phyloP scores from a whole-genome alignment of 257 asterid species.

The Anisodus acutangulus region DNA sequence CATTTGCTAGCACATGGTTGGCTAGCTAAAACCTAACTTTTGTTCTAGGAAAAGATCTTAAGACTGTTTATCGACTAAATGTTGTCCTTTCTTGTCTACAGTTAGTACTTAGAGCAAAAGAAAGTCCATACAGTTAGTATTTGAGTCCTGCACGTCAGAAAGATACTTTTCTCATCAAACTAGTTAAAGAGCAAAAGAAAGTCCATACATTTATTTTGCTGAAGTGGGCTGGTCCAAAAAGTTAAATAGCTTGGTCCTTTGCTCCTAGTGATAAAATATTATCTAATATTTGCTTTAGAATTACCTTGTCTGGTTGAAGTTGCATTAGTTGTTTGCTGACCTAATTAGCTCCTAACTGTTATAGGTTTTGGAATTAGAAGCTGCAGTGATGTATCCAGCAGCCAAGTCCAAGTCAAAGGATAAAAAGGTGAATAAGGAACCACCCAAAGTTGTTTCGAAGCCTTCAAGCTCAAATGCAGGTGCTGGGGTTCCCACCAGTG shows the following conservation, averaged over 20 bases:
- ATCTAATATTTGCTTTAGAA: neutral
- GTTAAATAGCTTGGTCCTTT: slow-evolving; percentile 4
- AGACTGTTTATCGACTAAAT: neutral
- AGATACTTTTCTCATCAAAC: neutral
- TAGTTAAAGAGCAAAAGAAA: neutral
- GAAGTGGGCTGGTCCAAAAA: slow-evolving; percentile 7
- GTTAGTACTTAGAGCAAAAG: neutral
- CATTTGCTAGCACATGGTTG: slow-evolving; percentile 13
- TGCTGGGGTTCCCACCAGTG: slow-evolving; percentile 64
- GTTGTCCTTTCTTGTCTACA: slow-evolving; percentile 10
- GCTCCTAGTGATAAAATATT: neutral
- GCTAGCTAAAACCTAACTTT: neutral
- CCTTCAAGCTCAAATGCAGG: slow-evolving; percentile 56
- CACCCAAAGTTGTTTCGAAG: slow-evolving; percentile 64
- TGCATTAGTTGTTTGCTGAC: slow-evolving; percentile 35
- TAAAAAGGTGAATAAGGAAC: slow-evolving; percentile 74
- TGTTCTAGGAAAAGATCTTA: slow-evolving; percentile 13
- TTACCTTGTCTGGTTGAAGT: slow-evolving; percentile 25
- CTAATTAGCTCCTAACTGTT: slow-evolving; percentile 33
- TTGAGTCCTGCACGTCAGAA: slow-evolving; percentile 15
- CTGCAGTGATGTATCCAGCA: slow-evolving; percentile 70
- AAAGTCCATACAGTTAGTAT: neutral
- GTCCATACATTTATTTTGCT: neutral
- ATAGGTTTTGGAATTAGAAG: slow-evolving; percentile 47
- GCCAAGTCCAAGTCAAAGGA: slow-evolving; percentile 78